phyloP scores from a whole-genome alignment of 129 eudicot genomes.

The carrot (Daucus carota) region DNA sequence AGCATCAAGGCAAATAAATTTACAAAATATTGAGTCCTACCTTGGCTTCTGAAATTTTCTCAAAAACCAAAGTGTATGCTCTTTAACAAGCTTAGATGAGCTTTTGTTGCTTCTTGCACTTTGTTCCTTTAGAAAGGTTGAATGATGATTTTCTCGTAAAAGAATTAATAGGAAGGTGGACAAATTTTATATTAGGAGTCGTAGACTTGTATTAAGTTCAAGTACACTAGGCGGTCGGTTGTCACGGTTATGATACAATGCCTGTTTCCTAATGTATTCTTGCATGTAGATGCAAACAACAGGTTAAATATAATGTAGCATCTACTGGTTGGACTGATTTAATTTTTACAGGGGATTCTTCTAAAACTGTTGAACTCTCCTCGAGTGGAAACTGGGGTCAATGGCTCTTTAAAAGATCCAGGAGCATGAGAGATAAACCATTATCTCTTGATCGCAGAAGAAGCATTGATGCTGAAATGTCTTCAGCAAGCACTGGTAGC shows the following conservation, averaged over 20 bases:
- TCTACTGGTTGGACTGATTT: conserved; percentile 3
- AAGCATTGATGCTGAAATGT: conserved; percentile 20
- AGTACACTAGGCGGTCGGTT: not conserved
- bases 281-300: not conserved
- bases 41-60: not conserved
- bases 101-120: not conserved
- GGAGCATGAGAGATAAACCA: conserved; percentile 27
- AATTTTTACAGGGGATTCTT: conserved; percentile 33
- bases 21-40: not conserved
- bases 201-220: not conserved
- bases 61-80: not conserved
- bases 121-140: not conserved
- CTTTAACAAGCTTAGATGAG: not conserved
- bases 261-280: conserved; percentile 18
- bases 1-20: not conserved
- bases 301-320: not conserved
- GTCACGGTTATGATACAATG: conserved; percentile 7
- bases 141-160: not conserved
- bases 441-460: conserved; percentile 10
- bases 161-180: not conserved
- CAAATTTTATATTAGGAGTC: not conserved
- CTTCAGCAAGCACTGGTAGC: conserved; percentile 9
- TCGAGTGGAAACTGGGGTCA: conserved; percentile 51
- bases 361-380: conserved; percentile 28
- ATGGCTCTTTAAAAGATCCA: conserved; percentile 63